Evolutionary conservation across 148 eudicot species (phyloP).

Genomic region (Oxyria digyna): DNA sequence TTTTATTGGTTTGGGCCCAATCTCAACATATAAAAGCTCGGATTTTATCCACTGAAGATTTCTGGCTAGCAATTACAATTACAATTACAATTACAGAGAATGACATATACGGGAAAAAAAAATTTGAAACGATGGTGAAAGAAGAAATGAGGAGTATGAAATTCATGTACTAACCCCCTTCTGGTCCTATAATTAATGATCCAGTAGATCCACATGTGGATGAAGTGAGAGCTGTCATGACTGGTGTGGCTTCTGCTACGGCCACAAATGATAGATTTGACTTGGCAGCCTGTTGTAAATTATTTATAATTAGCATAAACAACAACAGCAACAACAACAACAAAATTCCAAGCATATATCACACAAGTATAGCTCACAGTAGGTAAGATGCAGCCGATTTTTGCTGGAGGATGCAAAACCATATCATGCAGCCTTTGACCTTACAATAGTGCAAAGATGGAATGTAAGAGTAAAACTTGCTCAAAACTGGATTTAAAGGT

Average conservation of each 20-base stretch:
- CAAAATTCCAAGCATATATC: background rate
- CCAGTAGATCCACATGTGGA: constrained; percentile 39
- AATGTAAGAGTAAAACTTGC: background rate
- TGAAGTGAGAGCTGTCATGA: constrained; percentile 36
- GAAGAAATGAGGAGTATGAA: background rate
- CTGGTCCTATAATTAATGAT: constrained; percentile 80
- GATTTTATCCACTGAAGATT: background rate
- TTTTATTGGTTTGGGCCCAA: background rate
- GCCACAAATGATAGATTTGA: constrained; percentile 71
- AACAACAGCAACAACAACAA: too few species aligned
- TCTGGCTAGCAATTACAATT: background rate
- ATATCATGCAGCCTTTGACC: constrained; percentile 94
- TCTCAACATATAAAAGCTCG: background rate
- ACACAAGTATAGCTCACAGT: constrained; percentile 37
- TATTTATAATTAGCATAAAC: background rate
- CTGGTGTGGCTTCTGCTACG: constrained; percentile 75
- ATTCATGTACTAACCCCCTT: constrained; percentile 66
- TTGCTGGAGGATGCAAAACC: constrained; percentile 57
- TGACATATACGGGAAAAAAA: background rate
- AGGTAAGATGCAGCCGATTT: constrained; percentile 41
- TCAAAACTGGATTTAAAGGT: background rate
- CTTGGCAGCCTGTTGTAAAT: constrained; percentile 35
- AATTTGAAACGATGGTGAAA: background rate
- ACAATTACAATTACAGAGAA: background rate
- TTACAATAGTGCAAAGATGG: constrained; percentile 14